A percentile compares a stretch with the other conserved stretches of the same genome.
Evolutionary conservation across 2,329 filamentous ascomycete species (phyloP).

Genomic region (Albifimbria verrucaria): DNA sequence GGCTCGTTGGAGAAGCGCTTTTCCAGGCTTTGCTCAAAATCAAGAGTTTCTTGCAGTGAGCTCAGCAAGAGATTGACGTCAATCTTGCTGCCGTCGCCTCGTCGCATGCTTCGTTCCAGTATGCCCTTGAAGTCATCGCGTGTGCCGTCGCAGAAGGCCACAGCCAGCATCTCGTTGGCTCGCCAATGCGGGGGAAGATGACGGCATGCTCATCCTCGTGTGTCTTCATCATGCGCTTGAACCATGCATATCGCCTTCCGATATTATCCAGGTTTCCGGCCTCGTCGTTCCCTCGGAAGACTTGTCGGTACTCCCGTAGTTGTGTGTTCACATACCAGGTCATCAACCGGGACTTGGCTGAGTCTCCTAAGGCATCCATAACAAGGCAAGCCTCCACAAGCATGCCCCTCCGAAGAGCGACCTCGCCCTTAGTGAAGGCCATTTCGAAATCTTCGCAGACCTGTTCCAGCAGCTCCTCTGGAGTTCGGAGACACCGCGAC

Average conservation of each 20-base stretch:
- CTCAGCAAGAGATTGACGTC: conserved; percentile 87
- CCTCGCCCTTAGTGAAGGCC: conserved; percentile 85
- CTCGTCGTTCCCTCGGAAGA: conserved; percentile 95
- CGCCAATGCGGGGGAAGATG: conserved; percentile 89
- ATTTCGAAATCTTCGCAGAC: conserved; percentile 99
- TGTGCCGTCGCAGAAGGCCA: conserved; percentile 92
- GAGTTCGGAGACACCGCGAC: conserved; percentile 87
- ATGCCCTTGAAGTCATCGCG: conserved; percentile 94
- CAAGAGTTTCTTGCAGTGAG: conserved; percentile 90
- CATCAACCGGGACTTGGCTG: conserved; percentile 75
- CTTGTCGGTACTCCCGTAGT: conserved; percentile 88
- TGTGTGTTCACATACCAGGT: conserved; percentile 99
- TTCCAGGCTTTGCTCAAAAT: conserved; percentile 93
- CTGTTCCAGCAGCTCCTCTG: conserved; percentile 89
- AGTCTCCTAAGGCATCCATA: conserved; percentile 90
- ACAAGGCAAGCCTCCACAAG: conserved; percentile 87
- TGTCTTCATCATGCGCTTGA: conserved; percentile 89
- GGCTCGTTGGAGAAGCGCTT: conserved; percentile 71
- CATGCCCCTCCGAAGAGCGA: conserved; percentile 64
- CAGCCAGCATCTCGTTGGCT: conserved; percentile 84
- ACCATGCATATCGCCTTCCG: conserved; percentile 91
- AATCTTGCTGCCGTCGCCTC: conserved; percentile 70
- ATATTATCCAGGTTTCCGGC: conserved; percentile 97
- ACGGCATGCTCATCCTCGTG: conserved; percentile 90
- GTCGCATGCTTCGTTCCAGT: conserved; percentile 80